Evolutionary conservation across 495 filamentous ascomycete genomes (phyloP).

Genomic region (Choiromyces venosus): DNA sequence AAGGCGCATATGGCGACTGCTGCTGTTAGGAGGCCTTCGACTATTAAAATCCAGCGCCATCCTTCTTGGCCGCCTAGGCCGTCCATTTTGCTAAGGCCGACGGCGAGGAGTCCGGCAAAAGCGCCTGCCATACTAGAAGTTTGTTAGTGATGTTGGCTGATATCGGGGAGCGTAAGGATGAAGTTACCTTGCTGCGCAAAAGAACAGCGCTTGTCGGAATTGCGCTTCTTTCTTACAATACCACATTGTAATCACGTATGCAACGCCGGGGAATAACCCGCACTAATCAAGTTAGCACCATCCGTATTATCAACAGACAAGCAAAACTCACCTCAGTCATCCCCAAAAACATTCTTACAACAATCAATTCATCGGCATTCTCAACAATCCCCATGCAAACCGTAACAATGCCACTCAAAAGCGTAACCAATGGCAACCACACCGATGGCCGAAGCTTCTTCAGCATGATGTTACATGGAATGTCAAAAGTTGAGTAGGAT

Average conservation of each 20-base stretch:
- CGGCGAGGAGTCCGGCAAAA: constrained; percentile 64
- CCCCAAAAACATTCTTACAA: constrained; percentile 60
- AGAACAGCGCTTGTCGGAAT: constrained; percentile 52
- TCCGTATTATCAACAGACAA: neutral
- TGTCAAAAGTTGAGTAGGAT: constrained; percentile 43
- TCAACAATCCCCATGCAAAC: constrained; percentile 67
- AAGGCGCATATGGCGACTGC: constrained; percentile 47
- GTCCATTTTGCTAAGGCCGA: constrained; percentile 59
- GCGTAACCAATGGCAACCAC: constrained; percentile 65
- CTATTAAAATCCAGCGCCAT: constrained; percentile 72
- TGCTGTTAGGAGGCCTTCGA: constrained; percentile 55
- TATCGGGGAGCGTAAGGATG: neutral
- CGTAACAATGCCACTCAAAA: constrained; percentile 52
- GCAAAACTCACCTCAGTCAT: constrained; percentile 52
- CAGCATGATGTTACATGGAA: constrained; percentile 66
- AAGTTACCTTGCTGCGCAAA: constrained; percentile 34
- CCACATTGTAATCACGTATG: constrained; percentile 73
- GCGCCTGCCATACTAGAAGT: constrained; percentile 57
- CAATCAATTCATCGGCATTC: constrained; percentile 56
- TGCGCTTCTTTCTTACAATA: constrained; percentile 61
- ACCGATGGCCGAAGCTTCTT: constrained; percentile 58
- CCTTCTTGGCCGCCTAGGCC: constrained; percentile 59
- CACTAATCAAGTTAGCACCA: constrained; percentile 19
- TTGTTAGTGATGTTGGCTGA: constrained; percentile 16
- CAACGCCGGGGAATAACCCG: constrained; percentile 66